Evolutionary conservation across 2,329 filamentous ascomycete genomes (phyloP).

Genomic region (Pseudogymnoascus verrucosus): DNA sequence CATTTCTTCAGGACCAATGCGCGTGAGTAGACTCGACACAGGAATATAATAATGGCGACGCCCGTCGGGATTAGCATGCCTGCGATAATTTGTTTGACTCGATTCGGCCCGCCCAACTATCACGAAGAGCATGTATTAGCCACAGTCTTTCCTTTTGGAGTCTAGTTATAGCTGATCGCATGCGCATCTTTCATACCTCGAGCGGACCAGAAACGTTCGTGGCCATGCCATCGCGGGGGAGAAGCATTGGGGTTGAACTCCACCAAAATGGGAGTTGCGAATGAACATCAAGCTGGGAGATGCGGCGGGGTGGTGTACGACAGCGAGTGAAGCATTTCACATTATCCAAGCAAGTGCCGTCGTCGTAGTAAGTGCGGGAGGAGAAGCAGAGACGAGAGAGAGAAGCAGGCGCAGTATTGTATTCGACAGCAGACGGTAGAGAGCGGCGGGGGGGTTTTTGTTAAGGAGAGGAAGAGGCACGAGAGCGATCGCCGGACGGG

Average conservation of each 20-base stretch:
- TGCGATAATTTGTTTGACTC: neutral
- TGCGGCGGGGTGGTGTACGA: neutral
- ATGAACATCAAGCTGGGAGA: conserved; percentile 3
- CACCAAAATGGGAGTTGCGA: neutral
- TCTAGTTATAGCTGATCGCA: neutral
- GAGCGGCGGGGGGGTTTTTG: neutral
- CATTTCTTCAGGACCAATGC: neutral
- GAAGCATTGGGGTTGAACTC: conserved; percentile 1
- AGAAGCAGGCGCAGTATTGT: neutral
- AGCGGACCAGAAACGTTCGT: neutral
- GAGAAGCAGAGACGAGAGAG: neutral
- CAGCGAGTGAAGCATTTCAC: conserved; percentile 4
- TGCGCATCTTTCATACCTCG: neutral
- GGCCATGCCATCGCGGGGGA: neutral
- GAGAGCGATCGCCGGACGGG: neutral
- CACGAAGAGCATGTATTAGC: neutral
- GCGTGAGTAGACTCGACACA: conserved; percentile 1
- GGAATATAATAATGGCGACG: neutral
- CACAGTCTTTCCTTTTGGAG: neutral
- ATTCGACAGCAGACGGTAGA: neutral
- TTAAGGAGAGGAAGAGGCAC: conserved; percentile 1
- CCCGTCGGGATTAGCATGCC: neutral
- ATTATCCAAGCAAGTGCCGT: neutral
- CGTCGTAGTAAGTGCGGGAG: neutral
- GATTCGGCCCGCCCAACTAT: neutral